phyloP scores from a whole-genome alignment of 805 yeast genomes.

The Candida sakaeoensis region DNA sequence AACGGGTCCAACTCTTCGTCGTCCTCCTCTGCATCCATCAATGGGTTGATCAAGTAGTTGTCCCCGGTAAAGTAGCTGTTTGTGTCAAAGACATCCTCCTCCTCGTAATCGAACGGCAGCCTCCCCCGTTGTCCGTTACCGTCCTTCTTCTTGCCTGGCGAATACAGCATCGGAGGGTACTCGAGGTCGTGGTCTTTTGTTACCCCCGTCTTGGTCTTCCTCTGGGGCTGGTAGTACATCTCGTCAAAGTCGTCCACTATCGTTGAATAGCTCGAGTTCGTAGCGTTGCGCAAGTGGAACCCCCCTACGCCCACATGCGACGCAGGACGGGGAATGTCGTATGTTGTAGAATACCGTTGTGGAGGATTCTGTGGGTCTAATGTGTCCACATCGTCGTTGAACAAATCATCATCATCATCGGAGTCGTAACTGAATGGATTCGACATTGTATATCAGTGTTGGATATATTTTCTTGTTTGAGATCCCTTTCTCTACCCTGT shows the following conservation, averaged over 20 bases:
- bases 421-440: slow-evolving; percentile 2
- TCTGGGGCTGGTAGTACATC: slow-evolving; percentile 6
- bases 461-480: too few species aligned
- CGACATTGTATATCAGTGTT: slow-evolving; percentile 3
- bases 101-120: not conserved
- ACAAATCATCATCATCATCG: slow-evolving; percentile 9
- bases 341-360: not conserved
- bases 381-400: slow-evolving; percentile 8
- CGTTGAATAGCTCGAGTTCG: slow-evolving; percentile 17
- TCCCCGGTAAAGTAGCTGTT: slow-evolving; percentile 25
- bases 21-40: slow-evolving; percentile 40
- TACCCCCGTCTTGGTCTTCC: slow-evolving; percentile 25
- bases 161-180: slow-evolving; percentile 27
- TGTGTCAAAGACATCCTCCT: slow-evolving; percentile 3
- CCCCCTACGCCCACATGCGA: not conserved
- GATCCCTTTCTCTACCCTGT: too few species aligned
- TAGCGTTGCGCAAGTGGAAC: slow-evolving; percentile 2
- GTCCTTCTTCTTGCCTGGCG: slow-evolving; percentile 19
- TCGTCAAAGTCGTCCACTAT: slow-evolving; percentile 16
- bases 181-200: slow-evolving; percentile 29
- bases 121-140: too few species aligned
- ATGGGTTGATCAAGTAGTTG: slow-evolving; percentile 36
- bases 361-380: too few species aligned
- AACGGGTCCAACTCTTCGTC: slow-evolving; percentile 26
- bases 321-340: not conserved